Percentiles rank a stretch among this genome's conserved stretches.
These are phyloP conservation scores for Fusarium nelsonii DNA, from an alignment of 2,329 filamentous ascomycete genomes.

Conservation along the genomic window DNA sequence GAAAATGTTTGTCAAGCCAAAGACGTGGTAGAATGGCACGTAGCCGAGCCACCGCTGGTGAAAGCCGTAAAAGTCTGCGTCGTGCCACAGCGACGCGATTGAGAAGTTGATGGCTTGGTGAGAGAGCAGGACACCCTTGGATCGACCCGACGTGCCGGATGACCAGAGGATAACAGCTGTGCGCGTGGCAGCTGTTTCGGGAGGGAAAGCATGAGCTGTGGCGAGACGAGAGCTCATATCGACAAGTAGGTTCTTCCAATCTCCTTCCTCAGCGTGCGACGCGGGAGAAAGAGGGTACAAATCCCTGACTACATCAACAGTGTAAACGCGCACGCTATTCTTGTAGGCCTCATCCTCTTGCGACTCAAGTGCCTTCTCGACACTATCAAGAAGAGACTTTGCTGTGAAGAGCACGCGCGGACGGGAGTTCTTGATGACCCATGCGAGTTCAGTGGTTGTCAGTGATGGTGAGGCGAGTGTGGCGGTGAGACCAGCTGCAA, in stretches of 20 bases:
- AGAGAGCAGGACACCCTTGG: slow-evolving; percentile 80
- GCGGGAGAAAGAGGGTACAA: slow-evolving; percentile 50
- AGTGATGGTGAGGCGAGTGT: slow-evolving; percentile 57
- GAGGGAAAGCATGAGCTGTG: slow-evolving; percentile 54
- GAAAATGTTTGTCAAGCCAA: slow-evolving; percentile 68
- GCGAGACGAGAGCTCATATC: slow-evolving; percentile 62
- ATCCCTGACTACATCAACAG: slow-evolving; percentile 57
- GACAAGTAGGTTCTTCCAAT: slow-evolving; percentile 72
- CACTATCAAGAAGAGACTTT: slow-evolving; percentile 49
- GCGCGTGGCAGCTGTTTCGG: slow-evolving; percentile 62
- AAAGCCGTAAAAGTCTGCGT: slow-evolving; percentile 60
- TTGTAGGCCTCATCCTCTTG: slow-evolving; percentile 53
- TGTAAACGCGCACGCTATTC: slow-evolving; percentile 69
- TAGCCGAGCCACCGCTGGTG: slow-evolving; percentile 68
- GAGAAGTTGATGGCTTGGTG: slow-evolving; percentile 75
- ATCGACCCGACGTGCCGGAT: slow-evolving; percentile 77
- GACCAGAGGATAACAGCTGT: slow-evolving; percentile 63
- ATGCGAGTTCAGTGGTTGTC: slow-evolving; percentile 55
- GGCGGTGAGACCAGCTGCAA: slow-evolving; percentile 57
- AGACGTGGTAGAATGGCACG: slow-evolving; percentile 77
- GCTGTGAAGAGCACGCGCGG: slow-evolving; percentile 55
- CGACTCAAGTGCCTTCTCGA: slow-evolving; percentile 51
- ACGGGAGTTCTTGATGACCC: slow-evolving; percentile 57
- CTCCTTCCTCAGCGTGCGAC: slow-evolving; percentile 45
- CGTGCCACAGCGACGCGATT: slow-evolving; percentile 61